Evolutionary conservation across 768 basidiomycete genomes (phyloP).

Genomic region (Rhizopogon roseolus): DNA sequence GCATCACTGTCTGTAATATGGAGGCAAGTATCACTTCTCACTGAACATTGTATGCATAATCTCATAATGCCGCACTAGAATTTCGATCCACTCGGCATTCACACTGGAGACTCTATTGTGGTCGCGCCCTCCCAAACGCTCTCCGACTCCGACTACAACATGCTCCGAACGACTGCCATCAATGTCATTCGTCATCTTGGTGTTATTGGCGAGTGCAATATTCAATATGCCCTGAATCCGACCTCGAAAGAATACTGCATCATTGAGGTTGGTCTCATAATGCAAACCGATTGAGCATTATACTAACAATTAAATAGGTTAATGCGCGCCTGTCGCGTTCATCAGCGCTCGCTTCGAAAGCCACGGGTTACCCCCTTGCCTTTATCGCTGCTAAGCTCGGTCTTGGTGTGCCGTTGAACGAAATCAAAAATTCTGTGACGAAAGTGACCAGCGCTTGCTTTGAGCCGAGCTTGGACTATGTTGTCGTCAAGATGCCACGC

Average conservation of each 20-base stretch:
- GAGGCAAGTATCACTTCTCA: constrained; percentile 60
- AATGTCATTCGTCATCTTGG: constrained; percentile 99
- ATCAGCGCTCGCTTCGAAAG: constrained; percentile 96
- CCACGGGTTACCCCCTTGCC: constrained; percentile 95
- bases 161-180: constrained; percentile 96
- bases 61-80: constrained; percentile 51
- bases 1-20: constrained; percentile 99
- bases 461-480: constrained; percentile 95
- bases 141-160: constrained; percentile 99
- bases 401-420: constrained; percentile 94
- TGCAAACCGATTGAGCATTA: not conserved
- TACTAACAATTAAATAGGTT: constrained; percentile 38
- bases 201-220: constrained; percentile 98
- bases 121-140: constrained; percentile 97
- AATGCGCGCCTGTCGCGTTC: constrained; percentile 98
- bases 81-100: constrained; percentile 97
- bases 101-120: constrained; percentile 98
- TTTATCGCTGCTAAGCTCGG: constrained; percentile 99
- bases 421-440: constrained; percentile 97
- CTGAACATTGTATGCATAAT: not conserved
- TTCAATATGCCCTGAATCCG: constrained; percentile 97
- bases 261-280: constrained; percentile 65
- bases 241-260: constrained; percentile 96
- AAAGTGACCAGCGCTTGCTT: constrained; percentile 97
- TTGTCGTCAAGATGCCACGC: constrained; percentile 97